phyloP scores from a whole-genome alignment of 345 rosid species.

The Geranium rotundifolium region DNA sequence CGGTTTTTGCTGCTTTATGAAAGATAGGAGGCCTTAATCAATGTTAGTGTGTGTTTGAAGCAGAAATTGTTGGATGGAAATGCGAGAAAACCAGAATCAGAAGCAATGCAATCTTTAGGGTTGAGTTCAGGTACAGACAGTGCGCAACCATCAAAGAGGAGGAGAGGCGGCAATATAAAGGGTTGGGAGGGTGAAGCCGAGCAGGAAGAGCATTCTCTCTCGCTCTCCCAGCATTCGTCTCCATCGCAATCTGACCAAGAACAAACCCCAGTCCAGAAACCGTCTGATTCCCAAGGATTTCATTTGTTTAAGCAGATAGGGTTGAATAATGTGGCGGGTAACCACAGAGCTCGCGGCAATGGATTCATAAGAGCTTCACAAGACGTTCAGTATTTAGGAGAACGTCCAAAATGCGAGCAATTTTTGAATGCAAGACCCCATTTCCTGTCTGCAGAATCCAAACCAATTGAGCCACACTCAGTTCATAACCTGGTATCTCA shows the following conservation, averaged over 20 bases:
- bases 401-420: slow-evolving; percentile 17
- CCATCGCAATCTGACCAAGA: slow-evolving; percentile 69
- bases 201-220: slow-evolving; percentile 62
- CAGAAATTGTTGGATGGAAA: too few species aligned
- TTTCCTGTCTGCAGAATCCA: slow-evolving; percentile 13
- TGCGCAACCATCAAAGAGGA: slow-evolving; percentile 18
- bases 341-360: slow-evolving; percentile 17
- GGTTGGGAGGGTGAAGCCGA: slow-evolving; percentile 43
- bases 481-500: slow-evolving; percentile 34
- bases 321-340: slow-evolving; percentile 11
- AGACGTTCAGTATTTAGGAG: slow-evolving; percentile 13
- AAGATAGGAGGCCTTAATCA: not conserved
- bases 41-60: not conserved
- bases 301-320: slow-evolving; percentile 28
- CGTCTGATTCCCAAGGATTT: slow-evolving; percentile 23
- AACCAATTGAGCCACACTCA: slow-evolving; percentile 15
- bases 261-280: slow-evolving; percentile 25
- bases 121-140: slow-evolving; percentile 17
- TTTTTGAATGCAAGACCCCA: slow-evolving; percentile 12
- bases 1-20: slow-evolving; percentile 4
- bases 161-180: slow-evolving; percentile 19
- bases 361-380: slow-evolving; percentile 12
- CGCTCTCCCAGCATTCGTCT: slow-evolving; percentile 56
- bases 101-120: too few species aligned
- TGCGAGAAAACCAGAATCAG: too few species aligned